A percentile compares a stretch with the other conserved stretches of the same genome.
Conservation (phyloP, 441 rosid species). For the Melastoma candidum region DNA sequence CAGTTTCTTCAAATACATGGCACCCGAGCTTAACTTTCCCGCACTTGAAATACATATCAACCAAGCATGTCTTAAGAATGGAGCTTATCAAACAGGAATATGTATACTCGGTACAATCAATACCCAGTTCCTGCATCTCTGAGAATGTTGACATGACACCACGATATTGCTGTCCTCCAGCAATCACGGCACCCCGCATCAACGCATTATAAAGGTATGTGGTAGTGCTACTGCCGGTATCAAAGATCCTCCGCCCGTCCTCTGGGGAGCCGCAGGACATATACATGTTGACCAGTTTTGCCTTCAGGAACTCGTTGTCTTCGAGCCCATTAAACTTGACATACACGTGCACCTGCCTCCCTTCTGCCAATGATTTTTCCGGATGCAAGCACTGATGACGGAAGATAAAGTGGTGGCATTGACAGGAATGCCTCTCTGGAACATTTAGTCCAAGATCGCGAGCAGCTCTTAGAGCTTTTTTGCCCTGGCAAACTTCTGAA, state of each 20-base stretch:
- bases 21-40: conserved; percentile 57
- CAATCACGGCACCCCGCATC: conserved; percentile 69
- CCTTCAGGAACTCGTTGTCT: conserved; percentile 47
- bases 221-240: conserved; percentile 31
- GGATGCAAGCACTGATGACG: conserved; percentile 65
- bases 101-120: conserved; percentile 61
- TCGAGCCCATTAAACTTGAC: conserved; percentile 58
- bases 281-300: conserved; percentile 65
- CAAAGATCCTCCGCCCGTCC: conserved; percentile 61
- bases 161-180: conserved; percentile 44
- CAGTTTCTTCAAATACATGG: conserved; percentile 50
- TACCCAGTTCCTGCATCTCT: conserved; percentile 54
- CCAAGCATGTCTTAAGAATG: conserved; percentile 53
- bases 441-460: conserved; percentile 56
- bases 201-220: conserved; percentile 76
- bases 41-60: conserved; percentile 73
- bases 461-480: conserved; percentile 72
- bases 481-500: conserved; percentile 44
- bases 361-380: conserved; percentile 45
- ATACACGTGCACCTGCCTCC: conserved; percentile 53
- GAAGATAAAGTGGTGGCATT: conserved; percentile 68
- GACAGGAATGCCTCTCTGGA: conserved; percentile 68
- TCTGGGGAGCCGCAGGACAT: conserved; percentile 56
- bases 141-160: conserved; percentile 50
- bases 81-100: conserved; percentile 51